A percentile compares a stretch with the other conserved stretches of the same genome.
phyloP scores from a whole-genome alignment of 306 rosid genomes.

The Prunus mume region DNA sequence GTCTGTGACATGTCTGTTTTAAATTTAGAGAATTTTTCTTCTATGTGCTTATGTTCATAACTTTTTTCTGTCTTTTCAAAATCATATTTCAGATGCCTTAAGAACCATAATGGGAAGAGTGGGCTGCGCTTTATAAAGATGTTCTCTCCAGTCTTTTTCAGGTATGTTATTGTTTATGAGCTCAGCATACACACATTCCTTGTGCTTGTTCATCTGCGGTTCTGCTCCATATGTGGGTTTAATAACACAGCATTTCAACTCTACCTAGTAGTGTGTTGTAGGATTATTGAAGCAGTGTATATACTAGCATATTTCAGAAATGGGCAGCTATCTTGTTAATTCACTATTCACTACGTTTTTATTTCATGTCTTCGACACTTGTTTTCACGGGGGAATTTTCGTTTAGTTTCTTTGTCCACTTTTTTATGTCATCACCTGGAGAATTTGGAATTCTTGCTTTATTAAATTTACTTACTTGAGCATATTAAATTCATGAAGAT shows the following conservation, averaged over 20 bases:
- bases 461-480: neutral
- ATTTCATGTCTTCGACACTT: neutral
- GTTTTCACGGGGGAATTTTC: neutral
- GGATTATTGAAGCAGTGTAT: neutral
- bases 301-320: neutral
- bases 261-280: neutral
- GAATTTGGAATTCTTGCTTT: neutral
- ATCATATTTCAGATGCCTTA: conserved; percentile 74
- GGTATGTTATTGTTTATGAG: conserved; percentile 49
- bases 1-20: neutral
- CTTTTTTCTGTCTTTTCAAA: neutral
- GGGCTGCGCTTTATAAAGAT: conserved; percentile 75
- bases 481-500: neutral
- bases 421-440: neutral
- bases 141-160: conserved; percentile 81
- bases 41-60: neutral
- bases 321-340: neutral
- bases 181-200: neutral
- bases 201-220: neutral
- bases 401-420: neutral
- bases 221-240: neutral
- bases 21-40: neutral
- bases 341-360: neutral
- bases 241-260: neutral
- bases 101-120: conserved; percentile 85